Evolutionary conservation across 2,329 filamentous ascomycete species (phyloP), one percentile per base, ranked within the genome.

Genomic region (Penicillium sp.): DNA sequence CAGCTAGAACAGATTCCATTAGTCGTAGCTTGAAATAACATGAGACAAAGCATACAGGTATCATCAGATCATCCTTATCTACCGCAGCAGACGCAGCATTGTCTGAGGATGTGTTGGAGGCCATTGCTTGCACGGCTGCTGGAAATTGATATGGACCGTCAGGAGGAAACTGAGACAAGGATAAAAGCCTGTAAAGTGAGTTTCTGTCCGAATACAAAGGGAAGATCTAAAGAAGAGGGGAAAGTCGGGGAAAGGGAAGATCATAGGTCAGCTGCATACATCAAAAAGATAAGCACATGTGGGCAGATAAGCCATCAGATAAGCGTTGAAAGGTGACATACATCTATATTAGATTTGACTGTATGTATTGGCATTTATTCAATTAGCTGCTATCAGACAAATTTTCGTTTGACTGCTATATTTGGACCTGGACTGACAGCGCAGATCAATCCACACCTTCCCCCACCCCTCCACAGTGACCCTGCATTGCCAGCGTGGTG

Each of bases 1-100:
- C 66, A 92, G 82, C 89, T 92, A 58, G 56, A 39, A 55, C 8
- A 19, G 4, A 19, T n/a, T 35, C 5, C 6, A 10, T 50, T 36
- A 60, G 52, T 25, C n/a, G 36, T 29, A 6, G 12, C 29, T 57
- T 33, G 12, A 23, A 36, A n/a, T 12, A 8, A 19, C 8, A 3
- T 2, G 29, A 15, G 31, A 36, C 21, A 23, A 12, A 38, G 61
- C 64, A 61, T 66, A 78, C 76, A 25, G 77, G 77, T 61, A 79
- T 79, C 38, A 73, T 68, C 21, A 79, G 65, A 43, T 77, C 76
- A 65, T 79, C 77, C 60, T 78, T 73, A 31, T 77, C 73, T 17
- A 79, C 73, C 1, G 70, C 77, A 8, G 67, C 71, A 39, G 67
- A 68, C 15, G 66, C 58, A 12, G 68, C 65, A 12, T 62, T 41